Base-by-base conservation (phyloP, 768 basidiomycete species). In the Boletus reticuloceps region DNA sequence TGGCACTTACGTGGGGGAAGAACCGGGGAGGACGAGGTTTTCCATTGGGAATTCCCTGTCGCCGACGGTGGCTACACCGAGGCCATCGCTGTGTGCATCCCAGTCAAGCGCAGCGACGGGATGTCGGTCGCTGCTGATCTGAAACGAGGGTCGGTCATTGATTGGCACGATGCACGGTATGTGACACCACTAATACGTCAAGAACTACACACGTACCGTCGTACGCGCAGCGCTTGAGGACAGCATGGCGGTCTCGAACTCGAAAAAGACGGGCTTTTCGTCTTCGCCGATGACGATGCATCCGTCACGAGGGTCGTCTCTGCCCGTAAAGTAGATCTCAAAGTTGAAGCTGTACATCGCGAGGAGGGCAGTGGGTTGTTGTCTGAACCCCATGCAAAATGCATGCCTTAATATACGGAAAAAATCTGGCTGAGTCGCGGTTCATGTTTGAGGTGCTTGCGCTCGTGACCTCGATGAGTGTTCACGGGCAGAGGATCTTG, bases 221-320 rank as follows among this genome's bases (percentile, higher is more conserved):
- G 70, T 72, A 16, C 64, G 68, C 44, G 58, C 61, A 61, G 34
- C 50, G 58, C 50, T 51, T 42, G 65, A 62, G 41, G 67, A 44
- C 25, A 55, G 16, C 37, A 51, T 5, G 50, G 76, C 73, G 12
- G 88, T 89, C 66, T 85, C 82, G 69, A 90, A 88, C 64, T 78
- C 81, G 66, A 84, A 81, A 73, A 81, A 86, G 61, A 87, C 70
- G 1, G 80, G 80, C 59, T 74, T 78, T 32, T 72, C 74, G 69
- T 82, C 82, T 64, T 84, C 80, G 39, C 87, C 85, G 60, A 89
- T 88, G 72, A 89, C 72, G 54, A 83, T 77, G 66, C 83, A 86
- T 54, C 76, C 78, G 53, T 80, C 64, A 51, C 86, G 82, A 43
- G 87, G 86, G 72, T 89, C 80, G 68, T 85, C 83, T 65, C 75